Conservation (phyloP, 768 basidiomycete species). For the Epithele typhae region DNA sequence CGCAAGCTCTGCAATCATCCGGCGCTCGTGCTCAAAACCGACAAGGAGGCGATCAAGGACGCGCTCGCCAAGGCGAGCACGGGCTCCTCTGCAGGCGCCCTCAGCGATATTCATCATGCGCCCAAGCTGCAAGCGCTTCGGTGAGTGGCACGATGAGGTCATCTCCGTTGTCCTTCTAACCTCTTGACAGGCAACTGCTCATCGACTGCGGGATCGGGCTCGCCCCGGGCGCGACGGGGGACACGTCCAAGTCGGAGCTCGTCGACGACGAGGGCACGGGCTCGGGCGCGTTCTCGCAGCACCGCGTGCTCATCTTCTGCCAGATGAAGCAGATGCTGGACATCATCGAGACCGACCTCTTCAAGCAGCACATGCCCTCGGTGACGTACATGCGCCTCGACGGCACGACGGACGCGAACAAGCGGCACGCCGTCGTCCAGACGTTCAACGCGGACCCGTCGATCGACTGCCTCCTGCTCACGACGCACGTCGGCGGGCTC, state of each 20-base stretch:
- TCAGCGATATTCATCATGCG: conserved; percentile 85
- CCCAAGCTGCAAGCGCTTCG: conserved; percentile 90
- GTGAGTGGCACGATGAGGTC: conserved; percentile 41
- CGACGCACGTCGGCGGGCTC: conserved; percentile 95
- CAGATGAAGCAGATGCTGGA: conserved; percentile 99
- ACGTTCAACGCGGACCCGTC: conserved; percentile 98
- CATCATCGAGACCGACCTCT: conserved; percentile 91
- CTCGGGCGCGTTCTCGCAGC: conserved; percentile 74
- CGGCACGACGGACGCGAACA: conserved; percentile 85
- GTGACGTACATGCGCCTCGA: conserved; percentile 99
- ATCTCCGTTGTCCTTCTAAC: neutral
- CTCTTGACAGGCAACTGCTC: conserved; percentile 72
- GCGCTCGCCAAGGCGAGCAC: conserved; percentile 55
- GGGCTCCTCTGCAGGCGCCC: conserved; percentile 33
- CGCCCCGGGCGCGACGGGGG: conserved; percentile 35
- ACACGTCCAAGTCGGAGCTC: conserved; percentile 63
- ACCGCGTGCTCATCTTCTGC: conserved; percentile 98
- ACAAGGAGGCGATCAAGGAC: conserved; percentile 50
- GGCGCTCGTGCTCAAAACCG: conserved; percentile 77
- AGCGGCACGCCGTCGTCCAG: conserved; percentile 95
- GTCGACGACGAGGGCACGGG: conserved; percentile 52
- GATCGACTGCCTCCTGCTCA: conserved; percentile 93
- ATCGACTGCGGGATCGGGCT: conserved; percentile 91
- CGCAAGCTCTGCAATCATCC: conserved; percentile 98
- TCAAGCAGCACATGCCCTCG: conserved; percentile 88